These are phyloP conservation scores for Colletotrichum tropicicola DNA, from an alignment of 2,329 filamentous ascomycete species.

Conservation along the genomic window DNA sequence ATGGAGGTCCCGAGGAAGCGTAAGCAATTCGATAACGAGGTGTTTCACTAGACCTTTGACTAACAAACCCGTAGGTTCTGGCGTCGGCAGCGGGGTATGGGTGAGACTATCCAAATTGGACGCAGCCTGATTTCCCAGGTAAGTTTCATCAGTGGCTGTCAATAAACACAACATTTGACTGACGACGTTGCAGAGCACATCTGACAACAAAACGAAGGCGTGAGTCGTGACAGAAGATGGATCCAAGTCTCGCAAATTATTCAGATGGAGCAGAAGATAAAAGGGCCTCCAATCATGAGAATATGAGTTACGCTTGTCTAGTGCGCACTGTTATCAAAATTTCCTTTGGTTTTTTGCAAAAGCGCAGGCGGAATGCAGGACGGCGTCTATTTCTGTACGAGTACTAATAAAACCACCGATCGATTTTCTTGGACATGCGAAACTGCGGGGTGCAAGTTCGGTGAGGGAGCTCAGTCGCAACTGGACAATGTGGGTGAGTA, in stretches of 20 bases:
- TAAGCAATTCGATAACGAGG: conserved; percentile 41
- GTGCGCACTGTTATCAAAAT: conserved; percentile 5
- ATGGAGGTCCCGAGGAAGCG: conserved; percentile 60
- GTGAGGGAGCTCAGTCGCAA: not conserved
- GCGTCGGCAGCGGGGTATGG: conserved; percentile 66
- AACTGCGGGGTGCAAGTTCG: too few species aligned
- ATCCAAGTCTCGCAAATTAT: not conserved
- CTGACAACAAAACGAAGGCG: conserved; percentile 25
- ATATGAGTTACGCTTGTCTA: not conserved
- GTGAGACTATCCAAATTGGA: conserved; percentile 66
- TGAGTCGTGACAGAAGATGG: not conserved
- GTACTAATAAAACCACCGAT: too few species aligned
- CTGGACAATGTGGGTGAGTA: not conserved
- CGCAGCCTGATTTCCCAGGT: conserved; percentile 62
- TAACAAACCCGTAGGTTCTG: conserved; percentile 59
- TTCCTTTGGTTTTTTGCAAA: too few species aligned
- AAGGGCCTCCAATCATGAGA: not conserved
- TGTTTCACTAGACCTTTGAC: not conserved
- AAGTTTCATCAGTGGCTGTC: conserved; percentile 8
- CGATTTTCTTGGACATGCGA: too few species aligned
- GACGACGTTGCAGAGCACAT: conserved; percentile 1
- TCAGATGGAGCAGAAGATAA: not conserved
- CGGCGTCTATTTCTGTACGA: not conserved
- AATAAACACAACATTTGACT: not conserved
- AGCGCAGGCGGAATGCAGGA: not conserved